Conservation (phyloP, 495 filamentous ascomycete species). For the Beverwykella pulmonaria region DNA sequence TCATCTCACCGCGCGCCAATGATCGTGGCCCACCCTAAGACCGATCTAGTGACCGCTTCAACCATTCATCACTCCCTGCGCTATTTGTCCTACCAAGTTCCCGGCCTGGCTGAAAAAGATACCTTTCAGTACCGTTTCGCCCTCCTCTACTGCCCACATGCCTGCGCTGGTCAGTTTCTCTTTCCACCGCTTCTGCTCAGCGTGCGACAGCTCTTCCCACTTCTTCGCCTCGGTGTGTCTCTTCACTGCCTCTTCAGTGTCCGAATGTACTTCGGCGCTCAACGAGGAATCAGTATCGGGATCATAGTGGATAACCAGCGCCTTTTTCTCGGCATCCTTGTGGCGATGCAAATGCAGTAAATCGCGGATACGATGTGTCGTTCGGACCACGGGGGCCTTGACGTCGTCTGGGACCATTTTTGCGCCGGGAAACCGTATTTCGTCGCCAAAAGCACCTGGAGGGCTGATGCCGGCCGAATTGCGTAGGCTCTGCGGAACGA, state of each 20-base stretch:
- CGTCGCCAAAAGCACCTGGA: constrained; percentile 5
- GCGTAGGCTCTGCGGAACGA: constrained; percentile 48
- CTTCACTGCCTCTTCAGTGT: constrained; percentile 48
- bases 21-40: constrained; percentile 5
- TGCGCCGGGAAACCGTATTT: constrained; percentile 17
- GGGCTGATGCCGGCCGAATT: constrained; percentile 41
- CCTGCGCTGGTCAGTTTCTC: constrained; percentile 67
- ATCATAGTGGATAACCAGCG: constrained; percentile 28
- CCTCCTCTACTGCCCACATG: constrained; percentile 71
- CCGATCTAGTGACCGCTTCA: constrained; percentile 12
- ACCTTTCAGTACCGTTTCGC: constrained; percentile 71
- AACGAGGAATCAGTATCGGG: constrained; percentile 23
- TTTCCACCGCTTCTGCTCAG: constrained; percentile 70
- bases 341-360: constrained; percentile 26
- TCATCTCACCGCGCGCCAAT: not conserved
- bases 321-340: constrained; percentile 17
- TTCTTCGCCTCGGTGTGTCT: constrained; percentile 52
- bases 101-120: constrained; percentile 74
- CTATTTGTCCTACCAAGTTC: constrained; percentile 42
- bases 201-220: constrained; percentile 67
- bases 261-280: constrained; percentile 41
- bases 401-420: constrained; percentile 1
- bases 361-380: constrained; percentile 32
- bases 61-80: constrained; percentile 31
- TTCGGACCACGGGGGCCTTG: constrained; percentile 11